Evolutionary conservation across 2,329 filamentous ascomycete genomes (phyloP).

Genomic region (Ophiocordyceps sinensis): DNA sequence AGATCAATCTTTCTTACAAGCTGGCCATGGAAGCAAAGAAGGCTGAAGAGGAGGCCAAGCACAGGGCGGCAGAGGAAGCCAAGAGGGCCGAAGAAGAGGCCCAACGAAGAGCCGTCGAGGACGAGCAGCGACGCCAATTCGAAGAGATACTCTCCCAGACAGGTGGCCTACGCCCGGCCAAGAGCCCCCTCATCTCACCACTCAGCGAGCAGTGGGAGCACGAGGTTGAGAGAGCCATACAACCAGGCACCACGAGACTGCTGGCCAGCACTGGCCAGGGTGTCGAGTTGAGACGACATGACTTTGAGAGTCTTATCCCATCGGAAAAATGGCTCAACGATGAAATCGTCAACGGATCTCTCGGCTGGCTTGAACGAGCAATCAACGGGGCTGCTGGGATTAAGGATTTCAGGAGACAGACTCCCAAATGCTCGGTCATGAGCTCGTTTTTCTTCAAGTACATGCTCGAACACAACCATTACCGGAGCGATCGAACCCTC

Average conservation of each 20-base stretch:
- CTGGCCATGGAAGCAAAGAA: too few species aligned
- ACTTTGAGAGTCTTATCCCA: constrained; percentile 48
- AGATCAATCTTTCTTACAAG: too few species aligned
- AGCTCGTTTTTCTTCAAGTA: constrained; percentile 52
- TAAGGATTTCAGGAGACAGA: constrained; percentile 27
- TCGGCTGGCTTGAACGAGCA: constrained; percentile 44
- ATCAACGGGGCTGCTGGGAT: constrained; percentile 43
- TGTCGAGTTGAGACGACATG: constrained; percentile 34
- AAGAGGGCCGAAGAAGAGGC: constrained; percentile 9
- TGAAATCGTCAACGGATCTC: constrained; percentile 55
- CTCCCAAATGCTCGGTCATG: constrained; percentile 46
- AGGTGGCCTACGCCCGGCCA: constrained; percentile 16
- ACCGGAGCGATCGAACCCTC: constrained; percentile 37
- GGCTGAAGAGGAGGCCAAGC: neutral
- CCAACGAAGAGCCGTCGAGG: constrained; percentile 10
- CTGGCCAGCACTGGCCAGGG: constrained; percentile 34
- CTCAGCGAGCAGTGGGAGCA: constrained; percentile 14
- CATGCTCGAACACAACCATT: constrained; percentile 31
- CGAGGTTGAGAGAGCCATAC: constrained; percentile 16
- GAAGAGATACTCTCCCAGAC: constrained; percentile 15
- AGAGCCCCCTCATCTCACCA: constrained; percentile 11
- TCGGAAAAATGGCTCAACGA: constrained; percentile 58
- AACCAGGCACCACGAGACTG: constrained; percentile 16
- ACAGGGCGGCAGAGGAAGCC: constrained; percentile 9
- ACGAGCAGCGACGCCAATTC: constrained; percentile 9